These are phyloP conservation scores for Nicotiana noctiflora DNA, from an alignment of 257 asterid species.

Conservation along the genomic window DNA sequence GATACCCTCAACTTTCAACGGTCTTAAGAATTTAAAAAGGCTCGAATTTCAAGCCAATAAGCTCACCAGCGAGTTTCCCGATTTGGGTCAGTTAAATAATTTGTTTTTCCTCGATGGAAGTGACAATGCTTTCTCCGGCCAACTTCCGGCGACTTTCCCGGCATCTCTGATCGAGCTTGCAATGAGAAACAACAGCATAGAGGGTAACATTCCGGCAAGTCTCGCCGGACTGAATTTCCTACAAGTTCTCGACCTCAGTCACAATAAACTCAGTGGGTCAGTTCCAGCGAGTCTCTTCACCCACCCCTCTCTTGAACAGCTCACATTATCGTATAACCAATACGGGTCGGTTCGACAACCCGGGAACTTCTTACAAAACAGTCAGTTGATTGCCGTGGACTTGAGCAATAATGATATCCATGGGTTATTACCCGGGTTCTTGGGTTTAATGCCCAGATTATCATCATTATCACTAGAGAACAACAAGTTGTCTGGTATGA, in stretches of 20 bases:
- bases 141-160: slow-evolving; percentile 45
- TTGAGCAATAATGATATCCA: slow-evolving; percentile 51
- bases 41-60: slow-evolving; percentile 65
- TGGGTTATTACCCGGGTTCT: slow-evolving; percentile 72
- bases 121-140: slow-evolving; percentile 63
- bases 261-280: slow-evolving; percentile 55
- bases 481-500: slow-evolving; percentile 55
- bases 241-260: slow-evolving; percentile 74
- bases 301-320: slow-evolving; percentile 66
- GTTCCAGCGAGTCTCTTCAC: slow-evolving; percentile 60
- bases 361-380: slow-evolving; percentile 25
- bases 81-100: slow-evolving; percentile 37
- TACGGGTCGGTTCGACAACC: slow-evolving; percentile 51
- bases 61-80: slow-evolving; percentile 46
- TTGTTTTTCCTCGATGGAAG: slow-evolving; percentile 59
- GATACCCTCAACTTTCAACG: slow-evolving; percentile 43
- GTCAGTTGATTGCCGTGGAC: slow-evolving; percentile 67
- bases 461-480: slow-evolving; percentile 63
- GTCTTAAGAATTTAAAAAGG: slow-evolving; percentile 43
- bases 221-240: slow-evolving; percentile 20
- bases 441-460: slow-evolving; percentile 60
- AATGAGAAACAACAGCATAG: slow-evolving; percentile 48
- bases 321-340: slow-evolving; percentile 50
- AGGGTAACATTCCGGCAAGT: slow-evolving; percentile 41
- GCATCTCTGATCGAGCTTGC: slow-evolving; percentile 38